Evolutionary conservation across 257 asterid species (phyloP).

Genomic region (Gentiana dahurica): DNA sequence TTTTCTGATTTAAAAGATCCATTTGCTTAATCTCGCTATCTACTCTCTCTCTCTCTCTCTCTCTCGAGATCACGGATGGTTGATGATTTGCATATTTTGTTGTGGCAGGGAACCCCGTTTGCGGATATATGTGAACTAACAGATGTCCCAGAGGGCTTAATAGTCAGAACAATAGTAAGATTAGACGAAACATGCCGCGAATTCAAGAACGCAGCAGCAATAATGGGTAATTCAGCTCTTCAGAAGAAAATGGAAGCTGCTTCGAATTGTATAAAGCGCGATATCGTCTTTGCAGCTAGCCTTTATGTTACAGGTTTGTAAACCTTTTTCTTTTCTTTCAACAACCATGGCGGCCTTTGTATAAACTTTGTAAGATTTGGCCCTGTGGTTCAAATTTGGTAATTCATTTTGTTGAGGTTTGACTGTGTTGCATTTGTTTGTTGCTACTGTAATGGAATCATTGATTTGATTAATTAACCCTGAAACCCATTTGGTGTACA

Average conservation of each 20-base stretch:
- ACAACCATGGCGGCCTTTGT: no score
- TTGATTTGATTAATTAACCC: no score
- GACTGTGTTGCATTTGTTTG: no score
- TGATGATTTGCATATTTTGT: neutral
- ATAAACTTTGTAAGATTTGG: no score
- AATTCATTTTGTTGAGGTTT: no score
- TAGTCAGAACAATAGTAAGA: constrained; percentile 87
- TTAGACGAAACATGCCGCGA: constrained; percentile 97
- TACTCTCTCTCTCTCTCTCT: neutral
- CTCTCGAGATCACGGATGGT: neutral
- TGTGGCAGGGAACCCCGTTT: constrained; percentile 84
- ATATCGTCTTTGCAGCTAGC: constrained; percentile 94
- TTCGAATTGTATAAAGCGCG: constrained; percentile 83
- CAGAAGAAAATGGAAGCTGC: constrained; percentile 93
- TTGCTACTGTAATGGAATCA: no score
- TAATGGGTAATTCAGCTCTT: constrained; percentile 88
- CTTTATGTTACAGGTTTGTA: constrained; percentile 81
- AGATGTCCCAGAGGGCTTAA: constrained; percentile 93
- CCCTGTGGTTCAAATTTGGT: no score
- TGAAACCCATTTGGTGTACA: no score
- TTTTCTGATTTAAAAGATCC: no score
- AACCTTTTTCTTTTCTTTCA: neutral
- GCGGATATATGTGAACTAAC: constrained; percentile 95
- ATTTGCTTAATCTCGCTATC: no score
- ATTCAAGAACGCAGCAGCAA: constrained; percentile 92